A percentile compares a stretch with the other conserved stretches of the same genome.
Conservation (phyloP, 1,139 yeast species). For the Meyerozyma carpophila region DNA sequence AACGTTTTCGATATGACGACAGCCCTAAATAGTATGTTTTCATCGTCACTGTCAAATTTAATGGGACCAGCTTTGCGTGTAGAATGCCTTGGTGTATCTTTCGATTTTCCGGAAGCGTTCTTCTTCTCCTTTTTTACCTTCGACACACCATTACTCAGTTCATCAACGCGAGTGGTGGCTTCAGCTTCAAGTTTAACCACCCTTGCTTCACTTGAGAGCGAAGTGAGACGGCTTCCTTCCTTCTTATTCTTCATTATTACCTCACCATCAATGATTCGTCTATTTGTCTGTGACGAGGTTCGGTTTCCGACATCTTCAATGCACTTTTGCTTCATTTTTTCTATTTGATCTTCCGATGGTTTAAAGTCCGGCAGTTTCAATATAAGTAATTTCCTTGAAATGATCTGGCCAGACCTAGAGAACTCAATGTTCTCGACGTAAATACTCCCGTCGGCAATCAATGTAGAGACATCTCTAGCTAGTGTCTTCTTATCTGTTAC, state of each 20-base stretch:
- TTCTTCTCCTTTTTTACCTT: not conserved
- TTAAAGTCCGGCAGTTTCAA: conserved; percentile 21
- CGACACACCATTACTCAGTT: not conserved
- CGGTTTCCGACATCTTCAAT: conserved; percentile 20
- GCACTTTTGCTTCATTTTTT: conserved; percentile 20
- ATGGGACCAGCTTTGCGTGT: conserved; percentile 2
- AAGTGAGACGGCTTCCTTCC: not conserved
- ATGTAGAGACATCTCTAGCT: conserved; percentile 34
- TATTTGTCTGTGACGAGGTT: conserved; percentile 7
- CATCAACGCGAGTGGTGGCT: not conserved
- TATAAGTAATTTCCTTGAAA: conserved; percentile 30
- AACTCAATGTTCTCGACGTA: conserved; percentile 25
- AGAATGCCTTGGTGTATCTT: not conserved
- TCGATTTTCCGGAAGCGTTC: conserved; percentile 1
- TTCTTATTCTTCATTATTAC: conserved; percentile 8
- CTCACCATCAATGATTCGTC: conserved; percentile 27
- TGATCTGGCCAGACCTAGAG: conserved; percentile 23
- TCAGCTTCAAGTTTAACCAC: not conserved
- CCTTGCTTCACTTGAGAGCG: not conserved
- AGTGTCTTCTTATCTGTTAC: conserved; percentile 45
- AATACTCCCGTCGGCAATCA: conserved; percentile 15
- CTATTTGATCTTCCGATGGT: conserved; percentile 26
- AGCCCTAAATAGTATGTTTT: conserved; percentile 47
- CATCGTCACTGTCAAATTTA: conserved; percentile 39
- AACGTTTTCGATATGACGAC: conserved; percentile 61